These are phyloP conservation scores for Penicillium lagena DNA, from an alignment of 495 filamentous ascomycete species.

Conservation along the genomic window DNA sequence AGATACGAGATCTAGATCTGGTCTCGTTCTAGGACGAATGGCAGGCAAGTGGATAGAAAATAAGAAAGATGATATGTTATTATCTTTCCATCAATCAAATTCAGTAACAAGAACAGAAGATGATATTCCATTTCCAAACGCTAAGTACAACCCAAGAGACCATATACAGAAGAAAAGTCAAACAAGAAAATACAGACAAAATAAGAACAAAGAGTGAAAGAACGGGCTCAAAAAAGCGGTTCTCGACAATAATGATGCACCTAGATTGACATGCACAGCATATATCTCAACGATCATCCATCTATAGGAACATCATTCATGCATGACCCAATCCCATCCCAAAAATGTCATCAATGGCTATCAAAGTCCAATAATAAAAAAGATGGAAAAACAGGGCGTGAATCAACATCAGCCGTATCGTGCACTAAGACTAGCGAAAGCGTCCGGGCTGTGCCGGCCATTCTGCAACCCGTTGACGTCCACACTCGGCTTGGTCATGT, in stretches of 20 bases:
- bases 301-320: slow-evolving; percentile 12
- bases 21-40: too few relatives aligned
- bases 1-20: too few relatives aligned
- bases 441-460: slow-evolving; percentile 90
- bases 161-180: not conserved
- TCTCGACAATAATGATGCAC: not conserved
- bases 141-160: not conserved
- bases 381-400: not conserved
- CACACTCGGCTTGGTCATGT: slow-evolving; percentile 86
- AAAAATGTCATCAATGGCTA: not conserved
- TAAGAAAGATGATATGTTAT: too few relatives aligned
- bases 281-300: slow-evolving; percentile 14
- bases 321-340: not conserved
- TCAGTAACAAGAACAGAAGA: not conserved
- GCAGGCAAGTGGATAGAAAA: too few relatives aligned
- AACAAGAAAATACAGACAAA: not conserved
- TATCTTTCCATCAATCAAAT: not conserved
- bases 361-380: slow-evolving; percentile 2
- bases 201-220: slow-evolving; percentile 1
- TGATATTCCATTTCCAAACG: not conserved
- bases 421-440: slow-evolving; percentile 90
- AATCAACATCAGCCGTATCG: slow-evolving; percentile 25
- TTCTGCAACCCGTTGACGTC: slow-evolving; percentile 68
- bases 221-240: not conserved
- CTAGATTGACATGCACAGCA: slow-evolving; percentile 10